Percentiles rank a stretch among this genome's conserved stretches.
phyloP scores from a whole-genome alignment of 2,329 filamentous ascomycete genomes.

The Fusarium graminum region DNA sequence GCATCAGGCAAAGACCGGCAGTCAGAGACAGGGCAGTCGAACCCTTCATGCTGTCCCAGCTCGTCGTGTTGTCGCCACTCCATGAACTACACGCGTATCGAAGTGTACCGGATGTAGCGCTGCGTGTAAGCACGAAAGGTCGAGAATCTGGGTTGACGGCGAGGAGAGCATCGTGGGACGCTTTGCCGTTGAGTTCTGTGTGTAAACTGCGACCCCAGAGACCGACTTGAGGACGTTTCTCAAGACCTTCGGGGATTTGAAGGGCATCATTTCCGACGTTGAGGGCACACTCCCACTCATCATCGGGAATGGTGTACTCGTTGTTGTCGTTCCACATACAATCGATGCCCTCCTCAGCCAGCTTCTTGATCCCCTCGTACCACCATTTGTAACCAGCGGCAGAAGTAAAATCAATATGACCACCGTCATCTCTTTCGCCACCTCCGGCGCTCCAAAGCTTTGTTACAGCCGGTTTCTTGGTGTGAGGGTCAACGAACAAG shows the following conservation, averaged over 20 bases:
- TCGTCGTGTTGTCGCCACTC: slow-evolving; percentile 81
- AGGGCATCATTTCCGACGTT: slow-evolving; percentile 55
- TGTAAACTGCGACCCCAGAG: slow-evolving; percentile 78
- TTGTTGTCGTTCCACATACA: slow-evolving; percentile 87
- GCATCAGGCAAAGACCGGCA: slow-evolving; percentile 75
- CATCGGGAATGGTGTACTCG: slow-evolving; percentile 76
- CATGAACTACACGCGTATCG: slow-evolving; percentile 78
- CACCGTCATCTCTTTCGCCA: slow-evolving; percentile 76
- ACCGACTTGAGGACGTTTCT: slow-evolving; percentile 66
- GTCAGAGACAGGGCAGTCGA: slow-evolving; percentile 77
- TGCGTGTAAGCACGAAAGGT: slow-evolving; percentile 77
- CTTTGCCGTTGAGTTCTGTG: slow-evolving; percentile 78
- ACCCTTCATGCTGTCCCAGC: slow-evolving; percentile 79
- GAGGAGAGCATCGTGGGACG: slow-evolving; percentile 75
- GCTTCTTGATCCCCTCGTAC: slow-evolving; percentile 74
- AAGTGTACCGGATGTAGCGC: slow-evolving; percentile 78
- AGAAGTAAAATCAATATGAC: slow-evolving; percentile 80
- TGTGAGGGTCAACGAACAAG: slow-evolving; percentile 72
- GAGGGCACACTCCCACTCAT: slow-evolving; percentile 74
- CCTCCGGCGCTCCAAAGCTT: slow-evolving; percentile 80
- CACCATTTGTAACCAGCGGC: slow-evolving; percentile 77
- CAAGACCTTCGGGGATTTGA: slow-evolving; percentile 52
- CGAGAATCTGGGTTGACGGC: slow-evolving; percentile 69
- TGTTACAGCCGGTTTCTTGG: slow-evolving; percentile 66
- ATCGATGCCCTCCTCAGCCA: slow-evolving; percentile 75